Evolutionary conservation across 306 rosid genomes (phyloP), one percentile per base, ranked within the genome.

Genomic region (Senna siamea): DNA sequence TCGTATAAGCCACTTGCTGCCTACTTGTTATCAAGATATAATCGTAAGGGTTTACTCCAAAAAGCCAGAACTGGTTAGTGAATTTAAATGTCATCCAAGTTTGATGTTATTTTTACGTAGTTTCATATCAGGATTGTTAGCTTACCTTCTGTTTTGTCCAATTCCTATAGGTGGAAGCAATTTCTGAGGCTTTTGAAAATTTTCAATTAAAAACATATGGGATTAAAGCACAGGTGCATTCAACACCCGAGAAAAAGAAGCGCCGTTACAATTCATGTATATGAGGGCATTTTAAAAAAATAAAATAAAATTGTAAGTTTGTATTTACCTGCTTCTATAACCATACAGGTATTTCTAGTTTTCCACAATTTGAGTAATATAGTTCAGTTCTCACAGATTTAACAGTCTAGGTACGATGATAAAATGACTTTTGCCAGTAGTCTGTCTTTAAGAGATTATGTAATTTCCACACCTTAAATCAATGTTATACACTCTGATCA

Each of bases 1-100:
- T 2, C 96, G 91, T 43, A 76, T 94, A 55, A 94, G 98, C 83
- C 98, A 91, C 83, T 83, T 94, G 86, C 79, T 94, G 82, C 98
- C 98, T n/a, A 58, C 95, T 44, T 85, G 85, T 23, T 91, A 87
- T 76, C 87, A 94, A 81, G 98, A 94, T 62, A 84, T 86, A 96
- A 89, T 94, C 74, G 97, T 94, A 65, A 85, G 94, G 84, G 98
- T 94, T 75, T 94, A 94, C 59, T 79, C 98, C 62, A 94, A 94
- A 82, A 94, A 81, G 85, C 96, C 98, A 23, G 96, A 94, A 79
- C 75, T 94, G 97, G 98, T 93, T 46, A 73, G 93, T 85, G 55
- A 19, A 56, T 48, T 59, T 44, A 22, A 75, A 57, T 58, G 57
- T 44, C 66, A 11, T 75, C 5, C 48, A 53, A 40, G 1, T 70